Evolutionary conservation across 345 rosid genomes (phyloP), one percentile per base, ranked within the genome.

Genomic region (Rubroshorea leprosula): DNA sequence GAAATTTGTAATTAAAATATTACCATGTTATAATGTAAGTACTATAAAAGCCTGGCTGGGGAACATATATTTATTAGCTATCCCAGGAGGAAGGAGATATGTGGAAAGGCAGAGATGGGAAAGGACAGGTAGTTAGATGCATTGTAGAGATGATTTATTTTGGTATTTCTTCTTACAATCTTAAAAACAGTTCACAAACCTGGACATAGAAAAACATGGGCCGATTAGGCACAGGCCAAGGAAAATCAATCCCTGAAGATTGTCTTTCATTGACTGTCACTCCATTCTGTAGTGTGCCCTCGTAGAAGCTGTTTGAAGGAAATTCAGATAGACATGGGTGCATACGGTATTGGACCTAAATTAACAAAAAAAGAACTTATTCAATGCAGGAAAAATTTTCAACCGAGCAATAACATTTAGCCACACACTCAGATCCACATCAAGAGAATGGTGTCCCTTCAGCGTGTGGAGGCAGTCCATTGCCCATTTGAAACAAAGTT

Each of bases 141-240:
- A 51, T 5, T 16, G 20, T 20, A 61, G 35, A 29, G 35, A 4
- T 9, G 4, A 29, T 29, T 29, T 29, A 7, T 44, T 16, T 44
- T 10, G 47, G n/a, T 44, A 29, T 19, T 57, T 24, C 1, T 31
- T 23, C 9, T 38, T 8, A 29, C 45, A 49, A 31, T 49, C 22
- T 15, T 48, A 27, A 2, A 16, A 6, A 26, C 23, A 25, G 55
- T 57, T 49, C 17, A 14, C 13, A 46, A 74, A 94, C 96, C 97
- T 94, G 99, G 52, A 94, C 99, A 77, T 90, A 90, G 63, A 94
- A 94, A 76, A 94, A 87, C 99, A 94, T 90, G 65, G 99, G 97
- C 14, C 97, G 86, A 72, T 84, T 90, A 29, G 97, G 97, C 60
- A 87, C 96, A 49, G 99, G 99, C 99, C 99, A 94, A 23, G 97